Conservation (phyloP, 2,329 filamentous ascomycete genomes). For the Sclerotinia sclerotiorum region DNA sequence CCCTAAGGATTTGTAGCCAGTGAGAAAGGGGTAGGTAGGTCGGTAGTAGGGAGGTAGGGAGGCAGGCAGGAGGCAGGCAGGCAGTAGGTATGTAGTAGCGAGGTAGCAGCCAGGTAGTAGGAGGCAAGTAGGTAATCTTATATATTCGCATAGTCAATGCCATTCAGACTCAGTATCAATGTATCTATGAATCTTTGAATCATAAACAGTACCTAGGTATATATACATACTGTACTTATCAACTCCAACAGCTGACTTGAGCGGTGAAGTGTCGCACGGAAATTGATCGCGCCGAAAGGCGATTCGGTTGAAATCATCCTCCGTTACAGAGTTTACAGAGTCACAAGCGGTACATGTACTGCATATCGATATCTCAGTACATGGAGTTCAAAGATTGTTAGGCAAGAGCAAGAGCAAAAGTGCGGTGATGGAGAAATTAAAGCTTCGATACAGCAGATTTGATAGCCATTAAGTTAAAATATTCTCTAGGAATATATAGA, state of each 20-base stretch:
- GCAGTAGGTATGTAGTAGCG: too few relatives aligned
- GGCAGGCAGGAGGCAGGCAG: too few relatives aligned
- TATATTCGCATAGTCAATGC: background rate
- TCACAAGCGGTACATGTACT: background rate
- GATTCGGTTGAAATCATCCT: constrained; percentile 4
- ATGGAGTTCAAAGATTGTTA: background rate
- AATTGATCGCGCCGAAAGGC: background rate
- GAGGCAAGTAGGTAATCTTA: too few relatives aligned
- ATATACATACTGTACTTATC: background rate
- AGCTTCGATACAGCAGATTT: background rate
- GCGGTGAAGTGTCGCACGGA: constrained; percentile 4
- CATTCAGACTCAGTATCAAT: too few relatives aligned
- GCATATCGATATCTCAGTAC: background rate
- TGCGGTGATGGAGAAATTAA: background rate
- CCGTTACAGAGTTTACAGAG: constrained; percentile 7
- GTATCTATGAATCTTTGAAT: background rate
- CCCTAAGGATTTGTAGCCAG: background rate
- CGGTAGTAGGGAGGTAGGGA: too few relatives aligned
- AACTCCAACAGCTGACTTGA: constrained; percentile 5
- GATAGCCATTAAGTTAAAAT: background rate
- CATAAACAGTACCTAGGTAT: background rate
- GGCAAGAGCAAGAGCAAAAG: background rate
- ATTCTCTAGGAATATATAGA: background rate
- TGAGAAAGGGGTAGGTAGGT: background rate
- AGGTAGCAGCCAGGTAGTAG: too few relatives aligned